These are phyloP conservation scores for Melocanna baccifera DNA, from an alignment of 176 grass and related monocot species.

Conservation along the genomic window DNA sequence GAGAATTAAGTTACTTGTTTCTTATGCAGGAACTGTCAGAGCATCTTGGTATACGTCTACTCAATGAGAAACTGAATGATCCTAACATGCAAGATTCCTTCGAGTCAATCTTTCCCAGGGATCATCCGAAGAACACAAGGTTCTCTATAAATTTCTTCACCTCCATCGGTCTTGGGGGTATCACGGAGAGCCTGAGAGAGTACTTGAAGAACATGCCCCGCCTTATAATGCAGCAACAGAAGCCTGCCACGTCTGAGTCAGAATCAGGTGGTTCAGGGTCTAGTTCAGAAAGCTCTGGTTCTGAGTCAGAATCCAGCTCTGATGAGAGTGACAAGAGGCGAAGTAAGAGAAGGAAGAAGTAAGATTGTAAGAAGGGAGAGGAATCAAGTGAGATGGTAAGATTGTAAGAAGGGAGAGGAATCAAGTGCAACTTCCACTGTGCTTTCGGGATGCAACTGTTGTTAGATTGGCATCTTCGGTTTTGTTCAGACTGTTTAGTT, in stretches of 20 bases:
- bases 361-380: slow-evolving; percentile 18
- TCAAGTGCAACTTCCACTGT: neutral
- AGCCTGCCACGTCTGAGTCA: slow-evolving; percentile 36
- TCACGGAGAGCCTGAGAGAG: slow-evolving; percentile 81
- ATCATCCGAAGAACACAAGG: slow-evolving; percentile 91
- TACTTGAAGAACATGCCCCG: slow-evolving; percentile 96
- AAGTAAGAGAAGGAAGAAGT: slow-evolving; percentile 69
- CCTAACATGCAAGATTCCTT: slow-evolving; percentile 74
- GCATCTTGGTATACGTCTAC: slow-evolving; percentile 78
- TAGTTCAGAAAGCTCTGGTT: slow-evolving; percentile 39
- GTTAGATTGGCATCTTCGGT: neutral
- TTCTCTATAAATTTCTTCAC: slow-evolving; percentile 96
- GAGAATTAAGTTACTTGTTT: neutral
- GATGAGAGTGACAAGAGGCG: slow-evolving; percentile 52
- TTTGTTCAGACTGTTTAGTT: slow-evolving; percentile 15
- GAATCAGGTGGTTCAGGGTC: slow-evolving; percentile 45
- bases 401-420: slow-evolving; percentile 22
- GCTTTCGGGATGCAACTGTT: neutral
- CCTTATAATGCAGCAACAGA: slow-evolving; percentile 97
- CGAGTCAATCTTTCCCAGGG: slow-evolving; percentile 86
- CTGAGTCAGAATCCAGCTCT: slow-evolving; percentile 57
- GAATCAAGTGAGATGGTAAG: slow-evolving; percentile 36
- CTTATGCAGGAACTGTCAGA: slow-evolving; percentile 71
- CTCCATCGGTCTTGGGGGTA: slow-evolving; percentile 86
- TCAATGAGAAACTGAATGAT: slow-evolving; percentile 90